Percentiles rank a stretch among this genome's conserved stretches.
Conservation (phyloP, 225 moss, liverwort and hornwort species). For the Physcomitrium patens region DNA sequence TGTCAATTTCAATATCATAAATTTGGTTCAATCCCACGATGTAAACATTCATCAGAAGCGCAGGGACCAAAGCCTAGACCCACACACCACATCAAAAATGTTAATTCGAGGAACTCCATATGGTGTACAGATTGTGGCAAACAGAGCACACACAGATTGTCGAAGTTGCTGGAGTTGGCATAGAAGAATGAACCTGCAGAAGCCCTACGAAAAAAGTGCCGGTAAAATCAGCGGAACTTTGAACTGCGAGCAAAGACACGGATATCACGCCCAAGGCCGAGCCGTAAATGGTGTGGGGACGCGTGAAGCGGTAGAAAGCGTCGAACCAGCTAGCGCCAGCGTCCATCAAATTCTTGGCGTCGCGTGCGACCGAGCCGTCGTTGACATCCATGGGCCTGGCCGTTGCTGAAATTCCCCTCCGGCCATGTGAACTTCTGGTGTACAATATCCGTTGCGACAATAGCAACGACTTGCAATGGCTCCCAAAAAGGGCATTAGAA, state of each 20-base stretch:
- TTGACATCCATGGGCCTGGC: conserved; percentile 73
- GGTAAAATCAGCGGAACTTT: conserved; percentile 71
- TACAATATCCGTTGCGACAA: conserved; percentile 14
- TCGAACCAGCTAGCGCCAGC: conserved; percentile 70
- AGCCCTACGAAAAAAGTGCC: conserved; percentile 67
- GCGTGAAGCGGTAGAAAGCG: conserved; percentile 77
- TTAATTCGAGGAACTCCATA: conserved; percentile 4
- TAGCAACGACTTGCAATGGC: conserved; percentile 13
- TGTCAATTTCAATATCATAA: conserved; percentile 88
- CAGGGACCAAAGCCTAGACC: conserved; percentile 74
- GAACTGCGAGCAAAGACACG: conserved; percentile 76
- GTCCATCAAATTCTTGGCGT: conserved; percentile 53
- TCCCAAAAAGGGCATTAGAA: conserved; percentile 19
- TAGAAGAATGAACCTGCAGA: conserved; percentile 51
- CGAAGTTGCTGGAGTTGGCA: not conserved
- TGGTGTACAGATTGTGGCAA: not conserved
- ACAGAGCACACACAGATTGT: not conserved
- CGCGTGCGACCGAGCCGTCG: conserved; percentile 37
- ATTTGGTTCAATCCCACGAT: conserved; percentile 93
- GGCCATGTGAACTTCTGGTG: conserved; percentile 3
- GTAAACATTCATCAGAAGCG: conserved; percentile 85
- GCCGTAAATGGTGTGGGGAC: conserved; percentile 87
- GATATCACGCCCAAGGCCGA: conserved; percentile 81
- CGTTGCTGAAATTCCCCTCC: conserved; percentile 46
- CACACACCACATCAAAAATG: not conserved